Conservation (phyloP, 2,329 filamentous ascomycete species). For the Pseudonectria foliicola region DNA sequence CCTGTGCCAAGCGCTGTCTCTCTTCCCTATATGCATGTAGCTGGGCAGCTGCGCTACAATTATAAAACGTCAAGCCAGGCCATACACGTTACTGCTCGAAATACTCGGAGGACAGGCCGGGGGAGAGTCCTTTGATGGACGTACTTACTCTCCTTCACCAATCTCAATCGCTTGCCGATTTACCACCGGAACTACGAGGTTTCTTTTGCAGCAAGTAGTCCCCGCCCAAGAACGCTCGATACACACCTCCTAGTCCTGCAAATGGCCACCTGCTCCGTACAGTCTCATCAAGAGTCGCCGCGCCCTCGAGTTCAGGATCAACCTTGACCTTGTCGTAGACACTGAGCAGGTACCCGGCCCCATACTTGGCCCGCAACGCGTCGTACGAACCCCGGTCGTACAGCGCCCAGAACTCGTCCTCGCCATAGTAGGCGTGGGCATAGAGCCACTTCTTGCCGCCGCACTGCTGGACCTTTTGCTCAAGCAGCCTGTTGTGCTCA, state of each 20-base stretch:
- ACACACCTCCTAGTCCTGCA: constrained; percentile 39
- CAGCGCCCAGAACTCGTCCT: constrained; percentile 60
- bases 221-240: constrained; percentile 35
- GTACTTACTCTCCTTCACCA: constrained; percentile 1
- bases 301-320: constrained; percentile 29
- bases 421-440: constrained; percentile 60
- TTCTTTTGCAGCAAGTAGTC: constrained; percentile 39
- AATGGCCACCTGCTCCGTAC: constrained; percentile 34
- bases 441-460: constrained; percentile 65
- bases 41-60: too few species aligned
- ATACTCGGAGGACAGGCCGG: too few species aligned
- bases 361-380: constrained; percentile 48
- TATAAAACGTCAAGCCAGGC: too few species aligned
- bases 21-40: too few species aligned
- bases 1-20: too few species aligned
- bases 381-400: constrained; percentile 58
- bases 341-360: constrained; percentile 50
- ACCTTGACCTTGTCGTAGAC: constrained; percentile 63
- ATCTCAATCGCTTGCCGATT: not conserved
- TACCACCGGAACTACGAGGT: constrained; percentile 1
- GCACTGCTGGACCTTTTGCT: constrained; percentile 50
- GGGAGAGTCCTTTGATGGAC: not conserved
- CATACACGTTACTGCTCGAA: too few species aligned
- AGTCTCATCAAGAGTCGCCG: constrained; percentile 24
- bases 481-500: constrained; percentile 50